Evolutionary conservation across 257 asterid species (phyloP).

Genomic region (Solanum neorickii): DNA sequence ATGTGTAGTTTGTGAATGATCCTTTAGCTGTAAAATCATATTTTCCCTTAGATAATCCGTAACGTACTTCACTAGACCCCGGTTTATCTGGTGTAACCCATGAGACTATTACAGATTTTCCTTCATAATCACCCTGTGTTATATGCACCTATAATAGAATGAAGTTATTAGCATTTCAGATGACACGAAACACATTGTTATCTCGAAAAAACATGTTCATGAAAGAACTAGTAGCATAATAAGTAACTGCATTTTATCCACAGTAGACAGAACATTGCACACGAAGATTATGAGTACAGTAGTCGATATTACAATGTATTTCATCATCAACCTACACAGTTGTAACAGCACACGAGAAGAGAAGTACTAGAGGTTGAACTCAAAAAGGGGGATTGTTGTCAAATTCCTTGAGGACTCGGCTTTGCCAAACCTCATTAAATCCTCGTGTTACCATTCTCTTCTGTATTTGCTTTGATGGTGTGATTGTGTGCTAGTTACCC

Average conservation of each 20-base stretch:
- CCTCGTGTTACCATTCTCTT: not conserved
- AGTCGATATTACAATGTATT: not conserved
- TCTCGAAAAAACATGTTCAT: too few relatives aligned
- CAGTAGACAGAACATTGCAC: not conserved
- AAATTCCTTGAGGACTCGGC: not conserved
- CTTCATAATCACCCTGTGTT: slow-evolving; percentile 97
- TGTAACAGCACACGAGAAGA: not conserved
- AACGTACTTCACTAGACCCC: slow-evolving; percentile 64
- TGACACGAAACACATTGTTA: not conserved
- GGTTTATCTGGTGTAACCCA: slow-evolving; percentile 78
- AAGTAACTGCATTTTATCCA: not conserved
- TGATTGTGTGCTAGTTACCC: not conserved
- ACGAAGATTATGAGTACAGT: not conserved
- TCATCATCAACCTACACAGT: not conserved
- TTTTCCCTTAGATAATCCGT: slow-evolving; percentile 60
- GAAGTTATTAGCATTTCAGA: not conserved
- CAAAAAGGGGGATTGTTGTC: not conserved
- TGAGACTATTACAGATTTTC: slow-evolving; percentile 70
- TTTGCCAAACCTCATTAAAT: not conserved
- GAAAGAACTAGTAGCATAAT: too few relatives aligned
- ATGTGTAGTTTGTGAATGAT: slow-evolving; percentile 56
- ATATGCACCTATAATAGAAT: slow-evolving; percentile 61
- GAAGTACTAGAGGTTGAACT: not conserved
- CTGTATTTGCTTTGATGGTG: not conserved
- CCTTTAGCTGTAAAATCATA: slow-evolving; percentile 56